A percentile compares a stretch with the other conserved stretches of the same genome.
phyloP scores from a whole-genome alignment of 1,284 basidiomycete genomes.

The Ganoderma meredithae region DNA sequence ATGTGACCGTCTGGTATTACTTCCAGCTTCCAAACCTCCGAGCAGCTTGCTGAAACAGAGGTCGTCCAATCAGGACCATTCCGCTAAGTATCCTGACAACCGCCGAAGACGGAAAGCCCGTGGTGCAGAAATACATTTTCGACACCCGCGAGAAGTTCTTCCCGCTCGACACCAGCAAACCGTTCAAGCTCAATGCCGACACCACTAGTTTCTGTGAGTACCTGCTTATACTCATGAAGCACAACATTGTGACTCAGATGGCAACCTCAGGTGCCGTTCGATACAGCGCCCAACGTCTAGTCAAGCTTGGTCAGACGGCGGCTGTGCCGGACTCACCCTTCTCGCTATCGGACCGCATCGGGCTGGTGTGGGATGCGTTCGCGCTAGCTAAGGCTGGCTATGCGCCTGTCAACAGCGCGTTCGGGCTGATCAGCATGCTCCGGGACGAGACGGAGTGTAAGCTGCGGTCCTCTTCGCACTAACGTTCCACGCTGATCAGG shows the following conservation, averaged over 20 bases:
- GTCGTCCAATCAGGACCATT: slow-evolving; percentile 62
- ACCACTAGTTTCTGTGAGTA: slow-evolving; percentile 89
- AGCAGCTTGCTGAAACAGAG: slow-evolving; percentile 6
- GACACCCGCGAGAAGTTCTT: slow-evolving; percentile 75
- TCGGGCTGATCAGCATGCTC: slow-evolving; percentile 77
- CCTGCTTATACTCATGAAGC: not conserved
- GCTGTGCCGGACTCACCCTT: slow-evolving; percentile 72
- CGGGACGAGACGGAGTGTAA: slow-evolving; percentile 79
- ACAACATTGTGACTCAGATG: not conserved
- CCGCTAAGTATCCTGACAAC: slow-evolving; percentile 83
- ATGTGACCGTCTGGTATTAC: slow-evolving; percentile 86
- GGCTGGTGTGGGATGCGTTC: slow-evolving; percentile 86
- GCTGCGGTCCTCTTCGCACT: slow-evolving; percentile 36
- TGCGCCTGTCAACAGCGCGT: slow-evolving; percentile 76
- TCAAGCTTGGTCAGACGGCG: slow-evolving; percentile 83
- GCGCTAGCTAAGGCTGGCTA: slow-evolving; percentile 86
- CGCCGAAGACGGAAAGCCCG: slow-evolving; percentile 62
- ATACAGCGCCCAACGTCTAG: slow-evolving; percentile 87
- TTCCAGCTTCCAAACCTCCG: not conserved
- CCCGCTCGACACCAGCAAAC: slow-evolving; percentile 71
- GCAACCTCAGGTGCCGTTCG: slow-evolving; percentile 78
- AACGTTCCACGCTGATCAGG: not conserved
- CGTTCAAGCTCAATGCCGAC: slow-evolving; percentile 90
- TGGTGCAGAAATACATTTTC: slow-evolving; percentile 64
- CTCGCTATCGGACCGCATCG: slow-evolving; percentile 75